Percentiles rank a stretch among this genome's conserved stretches.
These are phyloP conservation scores for Ustilago xerochloae DNA, from an alignment of 1,284 basidiomycete genomes.

Conservation along the genomic window DNA sequence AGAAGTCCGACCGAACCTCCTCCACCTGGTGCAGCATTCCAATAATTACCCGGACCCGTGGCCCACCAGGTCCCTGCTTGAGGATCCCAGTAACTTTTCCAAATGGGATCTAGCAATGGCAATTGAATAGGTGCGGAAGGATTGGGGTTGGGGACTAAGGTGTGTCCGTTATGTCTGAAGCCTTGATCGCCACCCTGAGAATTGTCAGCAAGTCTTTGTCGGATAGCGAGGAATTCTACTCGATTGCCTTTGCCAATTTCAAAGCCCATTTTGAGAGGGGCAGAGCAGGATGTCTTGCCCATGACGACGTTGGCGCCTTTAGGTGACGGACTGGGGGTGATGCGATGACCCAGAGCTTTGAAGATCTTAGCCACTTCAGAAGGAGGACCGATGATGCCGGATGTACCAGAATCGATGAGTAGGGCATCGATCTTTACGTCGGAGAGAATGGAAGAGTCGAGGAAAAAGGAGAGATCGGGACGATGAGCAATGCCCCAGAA, in stretches of 20 bases:
- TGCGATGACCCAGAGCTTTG: background rate
- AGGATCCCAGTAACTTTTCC: too few species aligned
- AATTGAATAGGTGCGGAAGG: too few species aligned
- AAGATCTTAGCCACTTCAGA: constrained; percentile 34
- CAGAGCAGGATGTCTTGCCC: background rate
- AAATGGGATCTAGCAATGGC: too few species aligned
- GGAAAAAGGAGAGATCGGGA: constrained; percentile 8
- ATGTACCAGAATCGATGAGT: constrained; percentile 31
- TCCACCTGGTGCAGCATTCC: too few species aligned
- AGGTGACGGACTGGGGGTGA: background rate
- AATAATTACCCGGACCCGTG: too few species aligned
- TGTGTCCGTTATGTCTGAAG: background rate
- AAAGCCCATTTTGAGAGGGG: constrained; percentile 2
- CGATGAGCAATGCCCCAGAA: constrained; percentile 44
- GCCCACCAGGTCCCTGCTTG: too few species aligned
- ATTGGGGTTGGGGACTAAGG: background rate
- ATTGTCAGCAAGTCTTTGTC: background rate
- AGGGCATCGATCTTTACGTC: constrained; percentile 29
- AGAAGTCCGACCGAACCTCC: too few species aligned
- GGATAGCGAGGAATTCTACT: background rate
- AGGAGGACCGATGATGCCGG: constrained; percentile 25
- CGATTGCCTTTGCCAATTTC: constrained; percentile 1
- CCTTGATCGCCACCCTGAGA: too few species aligned
- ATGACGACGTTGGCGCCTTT: background rate
- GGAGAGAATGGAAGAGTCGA: background rate